phyloP scores from a whole-genome alignment of 768 basidiomycete species.

The Asterophora lycoperdoides region DNA sequence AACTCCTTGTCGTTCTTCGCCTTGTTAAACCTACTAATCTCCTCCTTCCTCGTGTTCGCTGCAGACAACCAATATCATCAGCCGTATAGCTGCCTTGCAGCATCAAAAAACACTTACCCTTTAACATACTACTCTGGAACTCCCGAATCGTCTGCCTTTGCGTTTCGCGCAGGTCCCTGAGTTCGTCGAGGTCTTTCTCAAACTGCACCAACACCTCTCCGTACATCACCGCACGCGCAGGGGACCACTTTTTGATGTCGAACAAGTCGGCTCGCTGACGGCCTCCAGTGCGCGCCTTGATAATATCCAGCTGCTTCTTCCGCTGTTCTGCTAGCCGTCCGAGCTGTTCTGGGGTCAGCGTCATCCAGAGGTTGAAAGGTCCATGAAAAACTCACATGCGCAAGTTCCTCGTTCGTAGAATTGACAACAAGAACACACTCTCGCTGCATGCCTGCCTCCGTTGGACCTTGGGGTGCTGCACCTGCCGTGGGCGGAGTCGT shows the following conservation, averaged over 20 bases:
- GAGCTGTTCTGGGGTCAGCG: slow-evolving; percentile 34
- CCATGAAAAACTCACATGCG: slow-evolving; percentile 44
- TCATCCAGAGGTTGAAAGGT: not conserved
- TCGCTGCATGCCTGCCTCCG: slow-evolving; percentile 64
- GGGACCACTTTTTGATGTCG: slow-evolving; percentile 46
- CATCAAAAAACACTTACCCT: slow-evolving; percentile 39
- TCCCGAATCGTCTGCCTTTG: slow-evolving; percentile 45
- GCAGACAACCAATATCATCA: slow-evolving; percentile 3
- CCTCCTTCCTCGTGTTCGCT: slow-evolving; percentile 83
- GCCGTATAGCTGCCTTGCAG: not conserved
- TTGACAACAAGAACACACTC: slow-evolving; percentile 52
- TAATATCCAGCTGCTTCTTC: slow-evolving; percentile 31
- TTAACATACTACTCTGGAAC: slow-evolving; percentile 61
- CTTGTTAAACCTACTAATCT: slow-evolving; percentile 73
- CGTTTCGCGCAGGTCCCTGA: slow-evolving; percentile 40
- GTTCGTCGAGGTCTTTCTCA: slow-evolving; percentile 46
- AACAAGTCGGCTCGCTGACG: slow-evolving; percentile 43
- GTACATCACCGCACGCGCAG: slow-evolving; percentile 51
- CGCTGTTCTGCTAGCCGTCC: slow-evolving; percentile 33
- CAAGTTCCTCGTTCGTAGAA: slow-evolving; percentile 48
- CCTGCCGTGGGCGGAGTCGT: not conserved
- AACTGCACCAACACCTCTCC: slow-evolving; percentile 44
- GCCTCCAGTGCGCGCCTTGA: slow-evolving; percentile 34
- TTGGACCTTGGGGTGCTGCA: slow-evolving; percentile 20
- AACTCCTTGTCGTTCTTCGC: slow-evolving; percentile 80